phyloP scores from a whole-genome alignment of 768 basidiomycete species.

The Infundibulicybe gibba region DNA sequence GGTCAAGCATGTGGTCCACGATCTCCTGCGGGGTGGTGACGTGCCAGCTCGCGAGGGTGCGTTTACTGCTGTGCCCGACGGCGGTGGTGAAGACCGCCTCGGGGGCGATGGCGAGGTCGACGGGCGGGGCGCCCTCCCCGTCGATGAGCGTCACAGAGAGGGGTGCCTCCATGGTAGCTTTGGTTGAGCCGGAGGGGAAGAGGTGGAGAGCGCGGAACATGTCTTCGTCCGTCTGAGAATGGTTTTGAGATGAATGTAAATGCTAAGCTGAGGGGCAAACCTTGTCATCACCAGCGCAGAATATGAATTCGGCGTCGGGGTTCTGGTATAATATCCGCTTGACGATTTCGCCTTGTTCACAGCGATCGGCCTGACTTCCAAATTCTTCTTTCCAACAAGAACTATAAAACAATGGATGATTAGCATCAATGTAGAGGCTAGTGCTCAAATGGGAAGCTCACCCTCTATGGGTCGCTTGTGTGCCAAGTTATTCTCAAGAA shows the following conservation, averaged over 20 bases:
- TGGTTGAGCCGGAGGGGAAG: conserved; percentile 45
- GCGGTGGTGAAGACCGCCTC: conserved; percentile 88
- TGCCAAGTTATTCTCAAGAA: conserved; percentile 91
- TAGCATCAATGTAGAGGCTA: not conserved
- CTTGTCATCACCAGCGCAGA: conserved; percentile 99
- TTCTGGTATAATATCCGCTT: conserved; percentile 90
- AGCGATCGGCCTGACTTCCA: conserved; percentile 93
- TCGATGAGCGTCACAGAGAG: conserved; percentile 52
- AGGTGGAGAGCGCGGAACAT: conserved; percentile 92
- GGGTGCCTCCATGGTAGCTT: conserved; percentile 54
- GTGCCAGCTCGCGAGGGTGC: conserved; percentile 90
- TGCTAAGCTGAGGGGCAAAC: conserved; percentile 26
- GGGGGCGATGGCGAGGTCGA: conserved; percentile 60
- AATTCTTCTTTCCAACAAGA: conserved; percentile 96
- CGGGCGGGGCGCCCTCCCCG: conserved; percentile 33
- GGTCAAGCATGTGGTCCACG: conserved; percentile 70
- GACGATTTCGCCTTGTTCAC: conserved; percentile 99
- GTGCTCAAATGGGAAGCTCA: conserved; percentile 20
- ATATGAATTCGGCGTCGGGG: conserved; percentile 92
- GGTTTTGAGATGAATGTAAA: not conserved
- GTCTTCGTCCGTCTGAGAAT: conserved; percentile 91
- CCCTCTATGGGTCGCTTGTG: conserved; percentile 94
- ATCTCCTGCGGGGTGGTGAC: conserved; percentile 87
- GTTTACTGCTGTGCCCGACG: conserved; percentile 87
- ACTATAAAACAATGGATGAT: conserved; percentile 37